Percentiles rank a stretch among this genome's conserved stretches.
These are phyloP conservation scores for Peronospora destructor DNA, from an alignment of 352 stramenopile genomes.

Conservation along the genomic window DNA sequence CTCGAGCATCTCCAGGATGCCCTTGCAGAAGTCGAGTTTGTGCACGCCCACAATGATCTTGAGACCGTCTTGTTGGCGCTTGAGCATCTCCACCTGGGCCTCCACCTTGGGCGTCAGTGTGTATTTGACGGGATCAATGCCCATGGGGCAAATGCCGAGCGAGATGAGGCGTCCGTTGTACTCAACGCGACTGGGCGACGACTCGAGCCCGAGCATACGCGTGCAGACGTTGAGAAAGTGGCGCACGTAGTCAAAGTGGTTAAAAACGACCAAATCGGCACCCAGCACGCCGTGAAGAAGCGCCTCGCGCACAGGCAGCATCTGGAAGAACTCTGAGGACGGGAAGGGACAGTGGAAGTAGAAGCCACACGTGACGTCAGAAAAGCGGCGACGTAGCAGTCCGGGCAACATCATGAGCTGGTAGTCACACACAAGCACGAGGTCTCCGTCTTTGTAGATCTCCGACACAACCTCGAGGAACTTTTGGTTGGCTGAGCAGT, in stretches of 20 bases:
- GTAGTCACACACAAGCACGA: constrained; percentile 87
- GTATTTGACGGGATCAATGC: constrained; percentile 84
- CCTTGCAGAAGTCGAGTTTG: constrained; percentile 80
- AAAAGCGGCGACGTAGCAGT: constrained; percentile 66
- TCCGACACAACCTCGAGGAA: constrained; percentile 79
- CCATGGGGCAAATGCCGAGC: constrained; percentile 85
- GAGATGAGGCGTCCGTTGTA: constrained; percentile 85
- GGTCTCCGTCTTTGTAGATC: constrained; percentile 78
- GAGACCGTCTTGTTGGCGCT: constrained; percentile 56
- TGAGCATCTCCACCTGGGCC: constrained; percentile 38
- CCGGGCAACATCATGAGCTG: constrained; percentile 83
- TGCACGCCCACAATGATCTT: constrained; percentile 74
- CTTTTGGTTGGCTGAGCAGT: constrained; percentile 81
- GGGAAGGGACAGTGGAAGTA: constrained; percentile 87
- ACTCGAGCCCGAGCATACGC: constrained; percentile 82
- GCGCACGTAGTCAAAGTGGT: constrained; percentile 87
- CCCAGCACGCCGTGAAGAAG: constrained; percentile 77
- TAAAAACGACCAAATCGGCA: constrained; percentile 84
- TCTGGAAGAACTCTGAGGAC: constrained; percentile 88
- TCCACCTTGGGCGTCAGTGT: constrained; percentile 51
- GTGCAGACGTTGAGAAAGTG: constrained; percentile 84
- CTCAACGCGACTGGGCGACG: constrained; percentile 76
- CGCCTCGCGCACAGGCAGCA: constrained; percentile 71
- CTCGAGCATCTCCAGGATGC: constrained; percentile 86
- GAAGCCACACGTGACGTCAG: constrained; percentile 75